phyloP scores from a whole-genome alignment of 371 early-diverging fungal genomes.

The Mucor saturninus region DNA sequence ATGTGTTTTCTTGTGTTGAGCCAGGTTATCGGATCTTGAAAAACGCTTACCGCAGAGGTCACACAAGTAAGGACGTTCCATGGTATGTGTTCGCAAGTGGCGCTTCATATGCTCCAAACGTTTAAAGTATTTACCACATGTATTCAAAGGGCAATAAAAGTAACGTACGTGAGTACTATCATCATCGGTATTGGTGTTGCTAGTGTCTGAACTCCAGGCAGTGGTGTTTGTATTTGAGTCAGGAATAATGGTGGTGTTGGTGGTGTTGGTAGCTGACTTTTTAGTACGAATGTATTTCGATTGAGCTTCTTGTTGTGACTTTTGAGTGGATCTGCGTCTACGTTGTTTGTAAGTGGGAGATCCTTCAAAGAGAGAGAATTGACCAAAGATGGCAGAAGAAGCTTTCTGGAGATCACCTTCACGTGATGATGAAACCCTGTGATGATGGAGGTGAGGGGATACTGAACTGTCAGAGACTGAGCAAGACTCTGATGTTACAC shows the following conservation, averaged over 20 bases:
- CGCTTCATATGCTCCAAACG: slow-evolving; percentile 88
- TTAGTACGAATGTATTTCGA: too few species aligned
- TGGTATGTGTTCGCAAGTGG: slow-evolving; percentile 87
- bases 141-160: slow-evolving; percentile 46
- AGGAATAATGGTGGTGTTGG: background rate
- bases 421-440: slow-evolving; percentile 9
- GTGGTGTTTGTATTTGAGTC: background rate
- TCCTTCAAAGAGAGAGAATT: slow-evolving; percentile 72
- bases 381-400: slow-evolving; percentile 53
- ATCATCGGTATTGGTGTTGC: background rate
- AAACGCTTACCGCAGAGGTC: slow-evolving; percentile 77
- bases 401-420: slow-evolving; percentile 31
- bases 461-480: slow-evolving; percentile 3
- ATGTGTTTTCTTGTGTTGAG: slow-evolving; percentile 68
- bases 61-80: slow-evolving; percentile 77
- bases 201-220: background rate
- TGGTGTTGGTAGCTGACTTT: background rate
- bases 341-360: slow-evolving; percentile 77
- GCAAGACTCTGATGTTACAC: background rate
- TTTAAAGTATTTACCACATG: slow-evolving; percentile 68
- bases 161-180: background rate
- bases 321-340: slow-evolving; percentile 49
- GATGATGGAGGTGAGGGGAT: slow-evolving; percentile 10
- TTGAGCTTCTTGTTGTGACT: slow-evolving; percentile 8
- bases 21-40: slow-evolving; percentile 77